Base-by-base conservation (phyloP, 192 early-diverging fungal species). In the Rhizophagus prolifer region DNA sequence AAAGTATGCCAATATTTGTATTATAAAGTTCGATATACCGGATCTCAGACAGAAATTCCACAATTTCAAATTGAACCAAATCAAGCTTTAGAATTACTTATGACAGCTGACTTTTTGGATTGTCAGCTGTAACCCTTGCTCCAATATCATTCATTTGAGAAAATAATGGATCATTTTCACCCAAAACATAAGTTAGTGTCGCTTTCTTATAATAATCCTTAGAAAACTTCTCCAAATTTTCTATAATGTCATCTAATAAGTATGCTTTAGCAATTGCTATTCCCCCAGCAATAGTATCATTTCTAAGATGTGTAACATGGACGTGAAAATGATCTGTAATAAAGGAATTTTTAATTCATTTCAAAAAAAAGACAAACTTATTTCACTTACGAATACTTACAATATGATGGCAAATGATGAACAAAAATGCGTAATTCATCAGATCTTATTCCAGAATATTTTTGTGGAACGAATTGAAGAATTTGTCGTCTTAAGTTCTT, bases 1-100 rank as follows among this genome's bases (percentile, higher is more conserved):
- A 95, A 92, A 69, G 94, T 98, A 14, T 96, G 95, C 87, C 91
- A 94, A 74, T 98, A 97, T 80, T 88, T 97, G 47, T 93, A 94
- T 82, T 97, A 96, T 85, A 97, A 97, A 78, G 87, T 91, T 80
- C 81, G 86, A 70, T 90, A 89, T 61, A 86, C 86, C 19, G 89
- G 91, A 72, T 85, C 87, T 13, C 79, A 84, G 10, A 84, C 84
- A 28, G 93, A 95, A 70, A 91, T 95, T 30, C 96, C 97, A 58
- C 93, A 95, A 78, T 98, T 98, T 81, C 81, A 83, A 23, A 95
- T 99, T 74, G 93, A 97, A 14, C 89, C 94, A 23, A 92, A 97
- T 78, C 86, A 95, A 21, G 93, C 93, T 0, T 81, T 97, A 69
- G 97, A 99, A 79, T 87, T 96, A 21, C 78, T 99, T 54, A 96